Conservation (phyloP, 305 asterid species). For the Ilex paraguariensis region DNA sequence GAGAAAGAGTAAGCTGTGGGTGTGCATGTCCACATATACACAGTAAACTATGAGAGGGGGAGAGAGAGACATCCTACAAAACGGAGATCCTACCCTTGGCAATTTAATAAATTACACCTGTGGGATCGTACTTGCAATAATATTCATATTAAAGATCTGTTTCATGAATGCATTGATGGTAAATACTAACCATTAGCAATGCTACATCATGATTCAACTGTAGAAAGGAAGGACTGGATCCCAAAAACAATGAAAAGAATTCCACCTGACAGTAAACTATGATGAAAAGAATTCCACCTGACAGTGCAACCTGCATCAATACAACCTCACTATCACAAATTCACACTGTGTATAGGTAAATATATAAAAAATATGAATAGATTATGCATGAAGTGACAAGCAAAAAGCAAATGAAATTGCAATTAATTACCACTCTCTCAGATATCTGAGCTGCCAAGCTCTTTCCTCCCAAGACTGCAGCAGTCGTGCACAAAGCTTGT, state of each 20-base stretch:
- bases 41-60: no score
- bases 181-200: conserved; percentile 3
- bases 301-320: conserved; percentile 63
- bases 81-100: no score
- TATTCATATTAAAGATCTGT: not conserved
- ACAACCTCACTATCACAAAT: conserved; percentile 15
- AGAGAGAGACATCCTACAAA: no score
- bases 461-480: conserved; percentile 97
- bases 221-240: conserved; percentile 81
- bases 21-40: no score
- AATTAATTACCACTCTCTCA: conserved; percentile 61
- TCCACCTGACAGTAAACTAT: conserved; percentile 87
- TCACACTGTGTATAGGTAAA: no score
- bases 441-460: conserved; percentile 88
- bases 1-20: no score
- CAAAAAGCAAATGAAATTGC: no score
- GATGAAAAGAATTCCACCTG: conserved; percentile 90
- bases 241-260: conserved; percentile 88
- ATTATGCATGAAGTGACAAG: no score
- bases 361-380: conserved; percentile 3
- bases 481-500: conserved; percentile 89
- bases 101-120: no score
- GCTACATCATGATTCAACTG: conserved; percentile 40
- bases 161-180: conserved; percentile 5
- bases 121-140: conserved; percentile 7